Evolutionary conservation across 2,329 filamentous ascomycete species (phyloP), one percentile per base, ranked within the genome.

Genomic region (Epichloe uncinata): DNA sequence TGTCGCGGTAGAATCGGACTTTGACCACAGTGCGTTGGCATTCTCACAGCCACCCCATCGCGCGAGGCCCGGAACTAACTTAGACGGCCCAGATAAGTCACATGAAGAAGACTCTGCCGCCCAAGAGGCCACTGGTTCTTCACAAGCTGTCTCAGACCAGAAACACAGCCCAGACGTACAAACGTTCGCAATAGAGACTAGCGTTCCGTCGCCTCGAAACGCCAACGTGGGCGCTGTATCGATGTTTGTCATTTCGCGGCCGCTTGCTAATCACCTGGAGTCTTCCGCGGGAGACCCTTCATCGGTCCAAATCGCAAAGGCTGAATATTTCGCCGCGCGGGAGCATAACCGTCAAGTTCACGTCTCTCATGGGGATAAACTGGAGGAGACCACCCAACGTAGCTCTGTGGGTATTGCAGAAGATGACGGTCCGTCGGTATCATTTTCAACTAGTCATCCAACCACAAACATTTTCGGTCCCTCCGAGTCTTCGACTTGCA

Each of bases 271-370:
- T 8, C 16, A 16, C 20, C 11, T n/a, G 13, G 26, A 20, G 8
- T 15, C 33, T 16, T 38, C 42, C 2, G 18, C 35, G 7, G 37
- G 34, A 34, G 47, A 36, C 18, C n/a, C n/a, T 18, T 18, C 42
- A 2, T 26, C 30, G 11, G 30, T 9, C 12, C 37, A 36, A 5
- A 33, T 18, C 41, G 26, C 26, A 18, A 53, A 49, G 20, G n/a
- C 38, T 36, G 47, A 69, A 22, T 72, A 58, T 47, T 71, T 71
- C 47, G 57, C 57, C 3, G 69, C 70, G 5, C 61, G 70, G 22
- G 69, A 67, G 44, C 55, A 60, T 20, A 72, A 70, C 22, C 45
- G 52, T 15, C 48, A 22, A 22, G 22, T 34, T 30, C 43, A 37
- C 5, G 20, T 30, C 20, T 30, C 16, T n/a, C 16, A 16, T 15